A percentile compares a stretch with the other conserved stretches of the same genome.
Evolutionary conservation across 305 asterid genomes (phyloP).

Genomic region (Fraxinus paxiana): DNA sequence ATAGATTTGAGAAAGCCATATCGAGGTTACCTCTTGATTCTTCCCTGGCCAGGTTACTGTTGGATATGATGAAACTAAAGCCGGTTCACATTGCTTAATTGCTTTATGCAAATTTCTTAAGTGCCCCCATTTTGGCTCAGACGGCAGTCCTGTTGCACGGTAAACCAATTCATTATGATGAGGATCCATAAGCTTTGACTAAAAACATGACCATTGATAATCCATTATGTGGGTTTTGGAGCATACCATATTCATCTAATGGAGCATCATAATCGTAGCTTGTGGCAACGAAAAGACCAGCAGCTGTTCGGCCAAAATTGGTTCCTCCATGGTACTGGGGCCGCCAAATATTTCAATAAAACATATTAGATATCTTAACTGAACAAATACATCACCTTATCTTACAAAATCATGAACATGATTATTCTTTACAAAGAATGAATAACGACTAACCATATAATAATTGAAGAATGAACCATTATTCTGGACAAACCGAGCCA

Average conservation of each 20-base stretch:
- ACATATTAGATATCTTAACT: not conserved
- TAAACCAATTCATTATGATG: not conserved
- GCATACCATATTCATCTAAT: slow-evolving; percentile 70
- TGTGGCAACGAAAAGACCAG: slow-evolving; percentile 81
- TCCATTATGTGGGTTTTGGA: not conserved
- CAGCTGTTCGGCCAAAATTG: slow-evolving; percentile 69
- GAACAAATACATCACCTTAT: not conserved
- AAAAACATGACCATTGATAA: not conserved
- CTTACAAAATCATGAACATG: not conserved
- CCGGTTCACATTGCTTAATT: slow-evolving; percentile 69
- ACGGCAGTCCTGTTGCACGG: slow-evolving; percentile 44
- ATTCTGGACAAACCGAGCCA: slow-evolving; percentile 80
- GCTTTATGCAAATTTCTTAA: slow-evolving; percentile 71
- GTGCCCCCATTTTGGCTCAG: slow-evolving; percentile 73
- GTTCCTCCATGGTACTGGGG: slow-evolving; percentile 92
- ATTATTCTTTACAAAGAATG: not conserved
- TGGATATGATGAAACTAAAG: slow-evolving; percentile 74
- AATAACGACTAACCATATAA: slow-evolving; percentile 62
- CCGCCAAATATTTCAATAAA: not conserved
- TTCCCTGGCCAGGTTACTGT: slow-evolving; percentile 58
- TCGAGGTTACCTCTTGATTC: slow-evolving; percentile 62
- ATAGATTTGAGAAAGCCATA: not conserved
- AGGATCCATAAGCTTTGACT: not conserved
- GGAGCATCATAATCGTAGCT: slow-evolving; percentile 95
- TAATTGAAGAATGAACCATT: slow-evolving; percentile 86